Evolutionary conservation across 208 protist species (phyloP).

Genomic region (Naegleria gruberi): DNA sequence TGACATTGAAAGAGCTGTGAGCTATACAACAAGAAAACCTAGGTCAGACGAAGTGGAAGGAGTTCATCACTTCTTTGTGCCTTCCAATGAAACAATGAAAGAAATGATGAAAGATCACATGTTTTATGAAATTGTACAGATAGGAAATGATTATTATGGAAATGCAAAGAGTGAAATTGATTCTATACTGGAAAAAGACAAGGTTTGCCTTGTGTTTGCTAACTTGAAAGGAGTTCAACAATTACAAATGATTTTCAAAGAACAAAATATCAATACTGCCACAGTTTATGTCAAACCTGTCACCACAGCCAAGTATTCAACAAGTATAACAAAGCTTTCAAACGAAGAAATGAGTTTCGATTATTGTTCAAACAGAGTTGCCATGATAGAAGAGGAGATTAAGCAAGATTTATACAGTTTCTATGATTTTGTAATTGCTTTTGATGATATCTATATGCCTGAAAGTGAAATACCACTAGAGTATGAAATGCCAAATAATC

Average conservation of each 20-base stretch:
- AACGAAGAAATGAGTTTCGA: background rate
- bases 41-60: background rate
- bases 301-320: background rate
- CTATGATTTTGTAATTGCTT: background rate
- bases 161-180: conserved; percentile 1
- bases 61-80: conserved; percentile 3
- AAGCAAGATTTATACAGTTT: background rate
- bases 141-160: background rate
- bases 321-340: background rate
- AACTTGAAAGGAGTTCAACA: conserved; percentile 1
- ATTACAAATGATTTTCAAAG: background rate
- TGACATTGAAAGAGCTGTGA: background rate
- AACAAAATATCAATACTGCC: background rate
- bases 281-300: background rate
- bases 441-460: background rate
- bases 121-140: background rate
- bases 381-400: background rate
- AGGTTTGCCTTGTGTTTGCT: background rate
- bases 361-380: background rate
- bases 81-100: background rate
- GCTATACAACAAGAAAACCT: background rate
- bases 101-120: background rate
- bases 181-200: background rate
- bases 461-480: background rate
- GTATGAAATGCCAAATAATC: background rate